Percentiles rank a stretch among this genome's conserved stretches.
phyloP scores from a whole-genome alignment of 768 basidiomycete genomes.

The Chiua virens region DNA sequence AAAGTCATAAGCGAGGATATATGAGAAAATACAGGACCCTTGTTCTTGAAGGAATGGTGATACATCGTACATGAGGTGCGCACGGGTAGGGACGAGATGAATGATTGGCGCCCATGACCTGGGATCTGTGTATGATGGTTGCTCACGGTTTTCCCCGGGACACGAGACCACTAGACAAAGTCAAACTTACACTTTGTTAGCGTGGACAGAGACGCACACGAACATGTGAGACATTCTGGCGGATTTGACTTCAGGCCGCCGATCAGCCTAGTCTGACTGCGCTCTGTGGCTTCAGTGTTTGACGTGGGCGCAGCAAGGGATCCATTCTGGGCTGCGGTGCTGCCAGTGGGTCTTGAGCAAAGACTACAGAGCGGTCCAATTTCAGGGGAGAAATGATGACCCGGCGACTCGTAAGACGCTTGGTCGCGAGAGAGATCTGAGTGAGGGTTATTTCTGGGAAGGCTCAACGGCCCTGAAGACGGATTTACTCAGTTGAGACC shows the following conservation, averaged over 20 bases:
- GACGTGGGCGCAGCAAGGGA: background rate
- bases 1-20: background rate
- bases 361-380: background rate
- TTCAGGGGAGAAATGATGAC: background rate
- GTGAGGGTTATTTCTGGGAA: conserved; percentile 10
- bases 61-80: too few relatives aligned
- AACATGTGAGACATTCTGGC: background rate
- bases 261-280: too few relatives aligned
- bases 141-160: background rate
- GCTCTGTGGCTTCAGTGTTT: background rate
- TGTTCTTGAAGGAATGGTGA: background rate
- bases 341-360: conserved; percentile 13
- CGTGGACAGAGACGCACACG: background rate
- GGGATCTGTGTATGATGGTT: conserved; percentile 5
- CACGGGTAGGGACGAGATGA: conserved; percentile 1
- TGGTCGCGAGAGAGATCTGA: background rate
- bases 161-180: too few relatives aligned
- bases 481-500: conserved; percentile 16
- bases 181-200: background rate
- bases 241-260: too few relatives aligned
- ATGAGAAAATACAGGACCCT: too few relatives aligned
- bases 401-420: too few relatives aligned
- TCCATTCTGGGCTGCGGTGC: background rate
- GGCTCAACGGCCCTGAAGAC: conserved; percentile 7
- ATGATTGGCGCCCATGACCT: conserved; percentile 13